Evolutionary conservation across 305 asterid species (phyloP).

Genomic region (Fraxinus platypoda): DNA sequence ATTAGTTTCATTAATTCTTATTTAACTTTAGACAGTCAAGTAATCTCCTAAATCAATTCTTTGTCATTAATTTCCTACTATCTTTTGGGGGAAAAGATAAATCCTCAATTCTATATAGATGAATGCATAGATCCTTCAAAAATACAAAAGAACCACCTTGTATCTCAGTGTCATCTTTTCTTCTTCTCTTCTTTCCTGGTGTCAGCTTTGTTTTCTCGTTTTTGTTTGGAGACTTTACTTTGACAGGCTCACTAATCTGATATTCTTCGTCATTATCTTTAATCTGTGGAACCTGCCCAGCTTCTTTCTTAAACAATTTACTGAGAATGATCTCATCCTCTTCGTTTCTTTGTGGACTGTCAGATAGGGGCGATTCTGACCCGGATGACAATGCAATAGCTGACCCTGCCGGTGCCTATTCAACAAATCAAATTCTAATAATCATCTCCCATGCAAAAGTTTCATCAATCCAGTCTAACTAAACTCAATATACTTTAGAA

Average conservation of each 20-base stretch:
- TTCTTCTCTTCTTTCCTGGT: slow-evolving; percentile 53
- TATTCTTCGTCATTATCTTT: slow-evolving; percentile 27
- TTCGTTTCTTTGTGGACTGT: slow-evolving; percentile 39
- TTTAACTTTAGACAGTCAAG: background rate
- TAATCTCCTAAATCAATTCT: background rate
- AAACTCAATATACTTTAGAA: background rate
- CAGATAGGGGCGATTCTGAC: slow-evolving; percentile 48
- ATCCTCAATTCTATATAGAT: background rate
- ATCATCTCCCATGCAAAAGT: slow-evolving; percentile 21
- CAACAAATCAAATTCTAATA: slow-evolving; percentile 16
- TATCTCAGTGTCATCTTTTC: slow-evolving; percentile 34
- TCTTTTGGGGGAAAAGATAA: slow-evolving; percentile 13
- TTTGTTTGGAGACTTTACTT: slow-evolving; percentile 46
- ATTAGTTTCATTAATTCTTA: background rate
- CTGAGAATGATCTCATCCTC: slow-evolving; percentile 63
- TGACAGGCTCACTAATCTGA: slow-evolving; percentile 23
- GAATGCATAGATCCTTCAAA: background rate
- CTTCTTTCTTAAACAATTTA: slow-evolving; percentile 51
- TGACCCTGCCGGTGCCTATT: slow-evolving; percentile 49
- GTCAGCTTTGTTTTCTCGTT: slow-evolving; percentile 34
- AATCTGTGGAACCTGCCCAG: slow-evolving; percentile 12
- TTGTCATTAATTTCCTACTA: background rate
- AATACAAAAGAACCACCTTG: slow-evolving; percentile 31
- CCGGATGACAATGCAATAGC: slow-evolving; percentile 56
- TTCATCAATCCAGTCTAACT: background rate